A percentile compares a stretch with the other conserved stretches of the same genome.
phyloP scores from a whole-genome alignment of 345 rosid genomes.

The Rhizophora apiculata region DNA sequence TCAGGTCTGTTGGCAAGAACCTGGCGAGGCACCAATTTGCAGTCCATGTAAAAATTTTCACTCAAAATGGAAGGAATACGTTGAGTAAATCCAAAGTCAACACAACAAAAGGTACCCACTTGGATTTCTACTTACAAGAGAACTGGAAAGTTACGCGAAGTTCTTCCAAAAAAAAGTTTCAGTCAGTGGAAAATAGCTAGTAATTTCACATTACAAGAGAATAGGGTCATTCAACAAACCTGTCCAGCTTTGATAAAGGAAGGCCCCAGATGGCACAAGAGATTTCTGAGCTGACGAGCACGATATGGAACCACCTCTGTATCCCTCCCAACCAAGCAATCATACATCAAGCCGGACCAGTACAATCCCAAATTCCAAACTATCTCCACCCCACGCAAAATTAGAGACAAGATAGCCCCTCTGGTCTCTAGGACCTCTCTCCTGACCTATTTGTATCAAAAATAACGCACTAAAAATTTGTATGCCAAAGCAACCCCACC shows the following conservation, averaged over 20 bases:
- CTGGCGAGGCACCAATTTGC: conserved; percentile 30
- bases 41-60: neutral
- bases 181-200: no score
- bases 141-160: no score
- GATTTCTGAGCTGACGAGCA: conserved; percentile 91
- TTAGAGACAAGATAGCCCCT: conserved; percentile 61
- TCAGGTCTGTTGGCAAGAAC: conserved; percentile 96
- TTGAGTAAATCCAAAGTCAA: no score
- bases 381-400: conserved; percentile 76
- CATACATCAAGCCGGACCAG: conserved; percentile 82
- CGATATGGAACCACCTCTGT: conserved; percentile 85
- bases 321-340: conserved; percentile 84
- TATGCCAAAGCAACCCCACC: no score
- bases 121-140: neutral
- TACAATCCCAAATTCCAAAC: conserved; percentile 90
- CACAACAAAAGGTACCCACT: no score
- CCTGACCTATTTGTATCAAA: conserved; percentile 54
- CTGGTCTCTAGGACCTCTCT: conserved; percentile 75
- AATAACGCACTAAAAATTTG: neutral
- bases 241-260: conserved; percentile 98
- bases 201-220: no score
- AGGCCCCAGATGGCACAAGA: conserved; percentile 90
- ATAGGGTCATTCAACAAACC: conserved; percentile 33
- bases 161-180: no score
- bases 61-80: no score